Conservation (phyloP, 148 eudicot genomes). For the Chenopodium berlandieri region DNA sequence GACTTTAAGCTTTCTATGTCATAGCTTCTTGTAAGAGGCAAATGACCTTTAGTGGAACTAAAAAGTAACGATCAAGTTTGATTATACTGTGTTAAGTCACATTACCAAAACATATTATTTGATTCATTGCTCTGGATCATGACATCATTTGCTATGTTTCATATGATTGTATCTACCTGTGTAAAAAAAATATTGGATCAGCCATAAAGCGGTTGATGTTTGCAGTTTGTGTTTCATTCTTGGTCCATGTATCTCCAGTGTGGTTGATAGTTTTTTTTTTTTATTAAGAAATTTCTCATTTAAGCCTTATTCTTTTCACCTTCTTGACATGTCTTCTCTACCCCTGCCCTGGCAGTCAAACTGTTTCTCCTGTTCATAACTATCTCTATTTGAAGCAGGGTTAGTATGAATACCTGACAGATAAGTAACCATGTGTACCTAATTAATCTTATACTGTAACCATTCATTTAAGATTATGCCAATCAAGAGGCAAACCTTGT, state of each 20-base stretch:
- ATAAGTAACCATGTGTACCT: neutral
- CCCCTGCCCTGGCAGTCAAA: neutral
- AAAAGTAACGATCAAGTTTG: neutral
- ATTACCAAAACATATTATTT: neutral
- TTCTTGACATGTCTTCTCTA: neutral
- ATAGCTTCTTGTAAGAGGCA: neutral
- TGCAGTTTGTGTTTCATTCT: neutral
- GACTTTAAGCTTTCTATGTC: neutral
- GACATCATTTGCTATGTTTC: neutral
- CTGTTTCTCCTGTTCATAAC: neutral
- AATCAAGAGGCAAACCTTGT: neutral
- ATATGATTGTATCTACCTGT: neutral
- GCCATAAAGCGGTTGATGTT: neutral
- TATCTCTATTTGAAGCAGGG: neutral
- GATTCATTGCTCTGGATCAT: neutral
- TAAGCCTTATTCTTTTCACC: neutral
- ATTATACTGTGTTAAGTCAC: neutral
- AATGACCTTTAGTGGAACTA: neutral
- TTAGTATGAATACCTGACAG: neutral
- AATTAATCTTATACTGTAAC: no score
- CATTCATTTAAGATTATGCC: neutral
- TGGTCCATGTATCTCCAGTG: neutral
- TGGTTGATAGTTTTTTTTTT: neutral
- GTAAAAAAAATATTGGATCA: neutral
- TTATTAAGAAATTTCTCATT: neutral